Conservation (phyloP, 768 basidiomycete species). For the Boletus barrowsii region DNA sequence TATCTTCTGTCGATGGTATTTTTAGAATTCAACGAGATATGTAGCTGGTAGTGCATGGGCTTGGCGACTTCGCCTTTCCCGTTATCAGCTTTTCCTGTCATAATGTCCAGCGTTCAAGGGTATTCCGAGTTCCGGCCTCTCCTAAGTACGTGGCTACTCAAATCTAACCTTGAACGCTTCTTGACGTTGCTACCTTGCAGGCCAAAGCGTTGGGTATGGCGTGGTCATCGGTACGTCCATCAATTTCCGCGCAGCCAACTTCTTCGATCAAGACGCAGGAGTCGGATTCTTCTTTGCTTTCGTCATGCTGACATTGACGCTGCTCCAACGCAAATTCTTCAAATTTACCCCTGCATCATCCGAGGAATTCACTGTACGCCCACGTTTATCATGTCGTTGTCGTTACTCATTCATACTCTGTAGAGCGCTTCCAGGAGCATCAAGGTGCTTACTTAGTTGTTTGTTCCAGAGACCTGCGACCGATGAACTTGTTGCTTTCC, state of each 20-base stretch:
- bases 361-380: slow-evolving; percentile 46
- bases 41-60: no score
- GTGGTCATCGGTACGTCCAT: slow-evolving; percentile 42
- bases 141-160: no score
- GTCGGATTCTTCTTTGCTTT: slow-evolving; percentile 51
- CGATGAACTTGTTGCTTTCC: not conserved
- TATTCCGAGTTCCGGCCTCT: slow-evolving; percentile 39
- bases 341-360: slow-evolving; percentile 44
- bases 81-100: no score
- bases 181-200: slow-evolving; percentile 20
- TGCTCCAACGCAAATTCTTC: slow-evolving; percentile 34
- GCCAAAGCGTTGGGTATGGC: slow-evolving; percentile 47
- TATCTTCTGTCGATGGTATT: no score
- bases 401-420: not conserved
- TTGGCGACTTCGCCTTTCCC: no score
- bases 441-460: slow-evolving; percentile 29
- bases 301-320: slow-evolving; percentile 44
- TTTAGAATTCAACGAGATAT: no score
- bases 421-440: slow-evolving; percentile 46
- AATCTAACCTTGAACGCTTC: not conserved
- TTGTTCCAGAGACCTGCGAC: not conserved
- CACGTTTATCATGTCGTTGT: not conserved
- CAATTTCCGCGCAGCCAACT: not conserved
- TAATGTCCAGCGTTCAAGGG: no score
- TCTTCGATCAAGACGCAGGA: slow-evolving; percentile 25